These are phyloP conservation scores for Ganoderma meredithae DNA, from an alignment of 1,284 basidiomycete genomes.

Conservation along the genomic window DNA sequence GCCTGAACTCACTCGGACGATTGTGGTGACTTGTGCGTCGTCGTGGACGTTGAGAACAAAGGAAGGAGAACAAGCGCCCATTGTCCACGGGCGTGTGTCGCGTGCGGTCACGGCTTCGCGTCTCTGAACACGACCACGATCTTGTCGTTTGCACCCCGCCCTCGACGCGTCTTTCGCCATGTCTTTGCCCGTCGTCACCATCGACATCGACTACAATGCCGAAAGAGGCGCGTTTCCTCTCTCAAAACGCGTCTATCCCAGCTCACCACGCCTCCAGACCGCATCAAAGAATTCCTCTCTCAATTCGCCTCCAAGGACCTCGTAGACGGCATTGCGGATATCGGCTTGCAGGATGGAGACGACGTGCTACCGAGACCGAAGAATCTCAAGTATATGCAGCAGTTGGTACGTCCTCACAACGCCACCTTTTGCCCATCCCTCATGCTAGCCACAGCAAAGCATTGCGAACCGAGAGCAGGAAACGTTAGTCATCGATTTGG, in stretches of 20 bases:
- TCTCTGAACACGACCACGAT: slow-evolving; percentile 9
- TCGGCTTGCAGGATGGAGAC: slow-evolving; percentile 69
- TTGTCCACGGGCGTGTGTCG: slow-evolving; percentile 23
- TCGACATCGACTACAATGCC: slow-evolving; percentile 57
- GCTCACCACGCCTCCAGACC: slow-evolving; percentile 51
- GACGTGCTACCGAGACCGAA: slow-evolving; percentile 49
- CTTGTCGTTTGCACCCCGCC: slow-evolving; percentile 14
- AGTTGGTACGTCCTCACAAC: slow-evolving; percentile 70
- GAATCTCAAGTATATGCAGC: slow-evolving; percentile 86
- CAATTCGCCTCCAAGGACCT: slow-evolving; percentile 77
- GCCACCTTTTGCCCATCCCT: slow-evolving; percentile 25
- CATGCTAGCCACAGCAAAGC: slow-evolving; percentile 67
- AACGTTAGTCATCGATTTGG: slow-evolving; percentile 82
- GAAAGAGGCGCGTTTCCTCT: slow-evolving; percentile 45
- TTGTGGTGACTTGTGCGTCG: background rate
- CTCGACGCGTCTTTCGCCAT: slow-evolving; percentile 39
- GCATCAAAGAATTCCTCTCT: slow-evolving; percentile 74
- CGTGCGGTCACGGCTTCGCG: slow-evolving; percentile 32
- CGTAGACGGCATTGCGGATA: slow-evolving; percentile 71
- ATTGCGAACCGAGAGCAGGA: slow-evolving; percentile 94
- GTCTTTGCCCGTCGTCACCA: slow-evolving; percentile 58
- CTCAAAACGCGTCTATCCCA: slow-evolving; percentile 2
- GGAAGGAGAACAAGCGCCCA: slow-evolving; percentile 11
- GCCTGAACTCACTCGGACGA: background rate
- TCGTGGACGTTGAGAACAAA: slow-evolving; percentile 8